Evolutionary conservation across 208 protist species (phyloP).

Genomic region (Willaertia magna): DNA sequence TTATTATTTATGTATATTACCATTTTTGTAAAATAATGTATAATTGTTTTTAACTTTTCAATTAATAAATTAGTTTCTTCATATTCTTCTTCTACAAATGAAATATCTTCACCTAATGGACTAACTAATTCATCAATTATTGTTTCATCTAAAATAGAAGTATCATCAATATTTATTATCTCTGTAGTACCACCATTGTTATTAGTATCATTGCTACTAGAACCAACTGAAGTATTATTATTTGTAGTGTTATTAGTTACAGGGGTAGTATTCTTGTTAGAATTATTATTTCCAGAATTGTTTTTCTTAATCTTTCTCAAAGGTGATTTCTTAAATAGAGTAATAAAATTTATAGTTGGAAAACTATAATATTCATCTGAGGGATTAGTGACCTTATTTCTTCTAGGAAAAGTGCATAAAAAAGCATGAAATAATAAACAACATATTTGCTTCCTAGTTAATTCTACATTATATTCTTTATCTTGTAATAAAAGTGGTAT

Average conservation of each 20-base stretch:
- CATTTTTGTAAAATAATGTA: not conserved
- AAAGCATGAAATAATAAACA: not conserved
- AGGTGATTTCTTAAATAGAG: not conserved
- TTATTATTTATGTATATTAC: not conserved
- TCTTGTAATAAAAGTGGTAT: not conserved
- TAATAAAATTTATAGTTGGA: not conserved
- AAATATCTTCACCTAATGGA: too few relatives aligned
- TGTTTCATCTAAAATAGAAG: too few relatives aligned
- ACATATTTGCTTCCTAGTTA: not conserved
- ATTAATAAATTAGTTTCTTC: not conserved
- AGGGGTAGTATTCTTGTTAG: too few relatives aligned
- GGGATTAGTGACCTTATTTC: not conserved
- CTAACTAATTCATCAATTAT: too few relatives aligned
- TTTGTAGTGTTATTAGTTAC: too few relatives aligned
- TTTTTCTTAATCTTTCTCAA: not conserved
- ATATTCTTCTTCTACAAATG: too few relatives aligned
- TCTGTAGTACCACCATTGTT: too few relatives aligned
- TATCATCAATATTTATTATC: too few relatives aligned
- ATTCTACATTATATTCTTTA: not conserved
- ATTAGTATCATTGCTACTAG: too few relatives aligned
- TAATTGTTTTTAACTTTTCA: not conserved
- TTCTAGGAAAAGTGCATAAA: not conserved
- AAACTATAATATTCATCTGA: not conserved
- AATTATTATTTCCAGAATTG: too few relatives aligned
- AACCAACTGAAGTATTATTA: too few relatives aligned